These are phyloP conservation scores for Yarrowia deformans DNA, from an alignment of 805 yeast species.

Conservation along the genomic window DNA sequence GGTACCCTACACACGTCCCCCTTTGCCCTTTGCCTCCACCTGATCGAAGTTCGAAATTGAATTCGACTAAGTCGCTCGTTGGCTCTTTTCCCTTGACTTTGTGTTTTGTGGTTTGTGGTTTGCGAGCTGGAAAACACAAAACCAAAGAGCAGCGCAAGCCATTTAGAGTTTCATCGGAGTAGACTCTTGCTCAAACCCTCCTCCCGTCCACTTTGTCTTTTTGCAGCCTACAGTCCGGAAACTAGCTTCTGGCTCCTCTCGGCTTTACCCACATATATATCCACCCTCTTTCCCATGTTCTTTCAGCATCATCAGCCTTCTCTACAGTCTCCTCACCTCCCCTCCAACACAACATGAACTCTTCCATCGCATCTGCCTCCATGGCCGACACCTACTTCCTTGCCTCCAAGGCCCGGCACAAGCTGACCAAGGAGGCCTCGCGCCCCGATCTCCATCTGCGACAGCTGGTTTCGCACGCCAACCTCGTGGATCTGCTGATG, in stretches of 20 bases:
- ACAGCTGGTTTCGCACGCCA: conserved; percentile 71
- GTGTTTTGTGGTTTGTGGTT: no score
- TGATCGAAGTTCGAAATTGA: not conserved
- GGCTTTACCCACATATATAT: conserved; percentile 30
- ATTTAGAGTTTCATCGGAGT: not conserved
- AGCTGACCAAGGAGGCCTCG: conserved; percentile 68
- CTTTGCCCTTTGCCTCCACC: conserved; percentile 1
- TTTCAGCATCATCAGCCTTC: not conserved
- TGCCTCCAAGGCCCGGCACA: conserved; percentile 69
- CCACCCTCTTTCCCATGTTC: not conserved
- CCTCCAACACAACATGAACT: conserved; percentile 6
- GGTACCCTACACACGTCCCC: no score
- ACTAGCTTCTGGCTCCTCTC: conserved; percentile 25
- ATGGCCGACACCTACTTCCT: conserved; percentile 64
- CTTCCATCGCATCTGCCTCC: conserved; percentile 44
- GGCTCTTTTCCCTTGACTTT: no score
- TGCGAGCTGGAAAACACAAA: conserved; percentile 2
- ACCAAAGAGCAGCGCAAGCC: not conserved
- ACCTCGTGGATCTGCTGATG: conserved; percentile 70
- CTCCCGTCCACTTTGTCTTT: conserved; percentile 5
- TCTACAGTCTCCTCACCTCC: no score
- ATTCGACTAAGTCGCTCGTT: not conserved
- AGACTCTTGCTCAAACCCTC: conserved; percentile 7
- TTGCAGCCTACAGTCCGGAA: no score
- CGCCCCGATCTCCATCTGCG: conserved; percentile 65